Conservation (phyloP, 1,284 basidiomycete genomes). For the Uromyces viciae-fabae region DNA sequence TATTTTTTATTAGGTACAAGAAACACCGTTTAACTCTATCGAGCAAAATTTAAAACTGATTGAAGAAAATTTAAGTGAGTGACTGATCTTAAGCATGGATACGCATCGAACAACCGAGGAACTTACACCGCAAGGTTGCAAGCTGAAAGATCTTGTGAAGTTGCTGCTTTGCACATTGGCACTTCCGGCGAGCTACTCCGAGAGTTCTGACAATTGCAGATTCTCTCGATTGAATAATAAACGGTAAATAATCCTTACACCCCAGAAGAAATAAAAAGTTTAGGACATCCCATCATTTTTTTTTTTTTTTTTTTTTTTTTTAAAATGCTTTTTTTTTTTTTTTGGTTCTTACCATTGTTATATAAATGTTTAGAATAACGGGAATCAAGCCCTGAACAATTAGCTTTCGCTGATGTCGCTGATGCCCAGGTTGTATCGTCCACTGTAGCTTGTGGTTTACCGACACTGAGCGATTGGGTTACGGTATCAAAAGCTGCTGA, state of each 20-base stretch:
- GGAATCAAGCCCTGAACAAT: neutral
- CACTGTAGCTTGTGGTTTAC: neutral
- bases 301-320: neutral
- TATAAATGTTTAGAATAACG: constrained; percentile 2
- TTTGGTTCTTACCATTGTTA: neutral
- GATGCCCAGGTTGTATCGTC: neutral
- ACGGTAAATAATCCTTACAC: neutral
- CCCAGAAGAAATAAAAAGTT: neutral
- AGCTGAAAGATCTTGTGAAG: constrained; percentile 7
- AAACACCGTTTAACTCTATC: neutral
- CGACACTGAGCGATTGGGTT: neutral
- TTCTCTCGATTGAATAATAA: neutral
- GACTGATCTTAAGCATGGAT: neutral
- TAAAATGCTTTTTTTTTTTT: neutral
- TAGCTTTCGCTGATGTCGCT: neutral
- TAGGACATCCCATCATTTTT: neutral
- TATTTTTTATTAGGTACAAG: neutral
- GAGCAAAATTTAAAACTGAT: constrained; percentile 14
- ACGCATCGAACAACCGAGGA: neutral
- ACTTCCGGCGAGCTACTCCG: neutral
- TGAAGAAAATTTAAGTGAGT: neutral
- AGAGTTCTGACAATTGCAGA: neutral
- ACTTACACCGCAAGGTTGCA: constrained; percentile 10
- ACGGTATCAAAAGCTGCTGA: neutral
- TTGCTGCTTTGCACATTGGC: constrained; percentile 6